These are phyloP conservation scores for Emmonsiellopsis sp. DNA, from an alignment of 2,329 filamentous ascomycete species.

Conservation along the genomic window DNA sequence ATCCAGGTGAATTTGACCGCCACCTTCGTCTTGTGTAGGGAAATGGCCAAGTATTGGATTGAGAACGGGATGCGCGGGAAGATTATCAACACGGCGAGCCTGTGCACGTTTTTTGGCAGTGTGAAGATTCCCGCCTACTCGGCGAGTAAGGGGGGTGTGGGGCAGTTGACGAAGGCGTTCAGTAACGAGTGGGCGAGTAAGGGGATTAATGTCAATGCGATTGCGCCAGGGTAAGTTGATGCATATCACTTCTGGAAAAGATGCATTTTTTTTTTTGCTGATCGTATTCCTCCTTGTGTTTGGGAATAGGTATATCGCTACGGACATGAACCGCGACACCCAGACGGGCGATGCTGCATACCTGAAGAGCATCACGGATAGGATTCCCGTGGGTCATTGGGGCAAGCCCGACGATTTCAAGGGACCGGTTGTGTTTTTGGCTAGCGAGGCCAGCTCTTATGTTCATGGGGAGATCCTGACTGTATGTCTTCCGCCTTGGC, in stretches of 20 bases:
- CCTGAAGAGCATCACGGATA: constrained; percentile 6
- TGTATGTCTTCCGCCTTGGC: background rate
- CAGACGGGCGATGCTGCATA: background rate
- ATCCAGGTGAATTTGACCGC: constrained; percentile 78
- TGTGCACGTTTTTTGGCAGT: constrained; percentile 78
- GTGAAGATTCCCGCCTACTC: constrained; percentile 82
- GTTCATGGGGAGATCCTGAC: constrained; percentile 43
- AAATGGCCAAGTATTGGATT: constrained; percentile 72
- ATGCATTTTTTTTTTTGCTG: background rate
- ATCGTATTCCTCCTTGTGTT: background rate
- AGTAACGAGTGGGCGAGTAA: constrained; percentile 74
- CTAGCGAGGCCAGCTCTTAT: constrained; percentile 13
- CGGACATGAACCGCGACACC: constrained; percentile 6
- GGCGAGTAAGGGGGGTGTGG: constrained; percentile 74
- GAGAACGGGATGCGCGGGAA: constrained; percentile 48
- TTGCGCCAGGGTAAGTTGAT: constrained; percentile 65
- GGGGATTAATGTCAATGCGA: constrained; percentile 76
- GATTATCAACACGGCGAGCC: constrained; percentile 75
- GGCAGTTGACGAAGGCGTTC: constrained; percentile 74
- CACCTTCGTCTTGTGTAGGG: constrained; percentile 69
- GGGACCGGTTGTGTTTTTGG: constrained; percentile 10
- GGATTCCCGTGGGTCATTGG: constrained; percentile 11
- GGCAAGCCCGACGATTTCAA: constrained; percentile 12
- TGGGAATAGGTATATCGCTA: constrained; percentile 38
- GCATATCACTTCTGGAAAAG: background rate